Conservation (phyloP, 2,329 filamentous ascomycete genomes). For the Bipolaris cookei region DNA sequence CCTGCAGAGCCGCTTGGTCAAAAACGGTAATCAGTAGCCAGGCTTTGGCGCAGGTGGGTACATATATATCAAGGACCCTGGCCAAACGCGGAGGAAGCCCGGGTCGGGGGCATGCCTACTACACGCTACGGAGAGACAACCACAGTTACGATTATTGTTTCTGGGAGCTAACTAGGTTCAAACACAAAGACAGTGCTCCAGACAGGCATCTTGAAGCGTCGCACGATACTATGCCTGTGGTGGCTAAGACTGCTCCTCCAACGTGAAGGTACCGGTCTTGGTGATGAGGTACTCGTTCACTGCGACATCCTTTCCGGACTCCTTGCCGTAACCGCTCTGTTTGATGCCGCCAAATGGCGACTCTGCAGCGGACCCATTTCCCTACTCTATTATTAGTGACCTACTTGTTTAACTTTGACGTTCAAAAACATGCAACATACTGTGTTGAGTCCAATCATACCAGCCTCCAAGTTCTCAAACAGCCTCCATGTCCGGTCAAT, state of each 20-base stretch:
- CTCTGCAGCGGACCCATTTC: conserved; percentile 69
- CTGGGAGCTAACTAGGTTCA: conserved; percentile 2
- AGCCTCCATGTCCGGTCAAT: conserved; percentile 69
- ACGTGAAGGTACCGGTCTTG: conserved; percentile 69
- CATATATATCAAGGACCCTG: too few relatives aligned
- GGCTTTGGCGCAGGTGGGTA: background rate
- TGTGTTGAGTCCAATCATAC: conserved; percentile 73
- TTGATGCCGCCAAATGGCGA: conserved; percentile 72
- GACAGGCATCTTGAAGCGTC: conserved; percentile 2
- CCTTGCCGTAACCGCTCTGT: conserved; percentile 71
- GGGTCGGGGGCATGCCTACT: background rate
- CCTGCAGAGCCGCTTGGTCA: background rate
- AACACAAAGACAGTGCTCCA: conserved; percentile 4
- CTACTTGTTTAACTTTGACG: background rate
- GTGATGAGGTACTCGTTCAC: conserved; percentile 67
- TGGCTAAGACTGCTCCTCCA: conserved; percentile 51
- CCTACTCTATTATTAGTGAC: conserved; percentile 38
- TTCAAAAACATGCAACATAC: conserved; percentile 38
- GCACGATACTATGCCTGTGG: background rate
- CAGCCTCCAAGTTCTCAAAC: conserved; percentile 70
- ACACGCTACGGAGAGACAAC: background rate
- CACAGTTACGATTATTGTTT: conserved; percentile 1
- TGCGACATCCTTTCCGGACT: conserved; percentile 70
- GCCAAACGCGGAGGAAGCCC: background rate
- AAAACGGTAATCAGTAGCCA: background rate